Percentiles rank a stretch among this genome's conserved stretches.
Evolutionary conservation across 306 rosid genomes (phyloP).

Genomic region (Begonia peltatifolia): DNA sequence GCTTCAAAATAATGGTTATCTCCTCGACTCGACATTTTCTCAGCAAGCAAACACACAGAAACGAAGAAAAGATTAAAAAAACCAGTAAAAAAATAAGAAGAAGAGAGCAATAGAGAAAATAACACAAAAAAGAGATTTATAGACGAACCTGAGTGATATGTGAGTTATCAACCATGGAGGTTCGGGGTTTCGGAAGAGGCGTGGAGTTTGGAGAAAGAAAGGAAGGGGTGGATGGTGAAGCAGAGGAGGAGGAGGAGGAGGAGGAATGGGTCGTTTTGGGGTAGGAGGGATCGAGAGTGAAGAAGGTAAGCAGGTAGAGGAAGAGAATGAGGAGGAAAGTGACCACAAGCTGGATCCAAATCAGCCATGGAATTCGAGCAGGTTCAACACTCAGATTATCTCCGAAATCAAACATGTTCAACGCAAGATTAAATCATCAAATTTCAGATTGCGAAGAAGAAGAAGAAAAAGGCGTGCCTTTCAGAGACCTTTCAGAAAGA

Average conservation of each 20-base stretch:
- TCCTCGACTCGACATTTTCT: slow-evolving; percentile 2
- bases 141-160: slow-evolving; percentile 34
- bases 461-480: too few relatives aligned
- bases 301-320: slow-evolving; percentile 30
- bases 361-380: slow-evolving; percentile 54
- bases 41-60: not conserved
- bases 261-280: not conserved
- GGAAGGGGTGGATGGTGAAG: slow-evolving; percentile 25
- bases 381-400: slow-evolving; percentile 29
- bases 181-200: slow-evolving; percentile 9
- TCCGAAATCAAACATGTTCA: slow-evolving; percentile 42
- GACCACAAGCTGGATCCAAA: slow-evolving; percentile 60
- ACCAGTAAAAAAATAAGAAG: not conserved
- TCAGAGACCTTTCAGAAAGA: too few relatives aligned
- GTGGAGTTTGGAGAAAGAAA: slow-evolving; percentile 15
- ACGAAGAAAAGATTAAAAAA: too few relatives aligned
- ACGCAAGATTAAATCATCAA: too few relatives aligned
- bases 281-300: slow-evolving; percentile 27
- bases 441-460: too few relatives aligned
- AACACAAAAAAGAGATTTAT: not conserved
- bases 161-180: slow-evolving; percentile 12
- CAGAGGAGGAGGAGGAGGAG: slow-evolving; percentile 1
- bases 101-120: not conserved
- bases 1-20: too few relatives aligned
- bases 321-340: slow-evolving; percentile 42